Evolutionary conservation across 257 asterid genomes (phyloP), one percentile per base, ranked within the genome.

Genomic region (Parsonsia alboflavescens): DNA sequence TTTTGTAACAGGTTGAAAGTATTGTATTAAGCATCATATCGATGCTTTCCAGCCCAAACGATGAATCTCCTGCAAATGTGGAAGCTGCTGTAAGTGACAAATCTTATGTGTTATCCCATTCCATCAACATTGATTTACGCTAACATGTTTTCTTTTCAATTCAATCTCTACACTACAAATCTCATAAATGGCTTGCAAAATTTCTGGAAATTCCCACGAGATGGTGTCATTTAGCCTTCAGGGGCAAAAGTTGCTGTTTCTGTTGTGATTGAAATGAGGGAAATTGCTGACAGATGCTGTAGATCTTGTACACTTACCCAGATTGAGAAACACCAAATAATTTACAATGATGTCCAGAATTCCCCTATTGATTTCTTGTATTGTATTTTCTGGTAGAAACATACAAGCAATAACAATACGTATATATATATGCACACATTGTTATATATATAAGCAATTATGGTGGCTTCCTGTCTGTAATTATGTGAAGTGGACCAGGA

Each of bases 31-130:
- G 83, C 44, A 75, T 79, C 17, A 79, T 79, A 41, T 79, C 83
- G 6, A 79, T 79, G 83, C 80, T 79, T 45, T 75, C 83, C 62
- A 75, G 83, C 48, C 72, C 72, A 68, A 68, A 68, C 24, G 72
- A 68, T 45, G 72, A 68, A 46, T 68, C 72, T 68, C 72, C 83
- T 2, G 82, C 83, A 30, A 79, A 93, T 41, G 96, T 93, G 19
- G 98, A 93, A 83, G 97, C 98, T 79, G 98, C 98, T 73, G 98
- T 93, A 86, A 89, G 97, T 86, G 7, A 41, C 52, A 1, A 53
- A 5, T 58, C 28, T 42, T n/a, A 67, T 73, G 16, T 64, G 39
- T 54, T 42, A 48, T 73, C 30, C 22, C 45, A 50, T 15, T 26
- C 2, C 46, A n/a, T 10, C 42, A 21, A 33, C 50, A 52, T 10